Conservation (phyloP, 1,284 basidiomycete genomes). For the Sporisorium exsertum region DNA sequence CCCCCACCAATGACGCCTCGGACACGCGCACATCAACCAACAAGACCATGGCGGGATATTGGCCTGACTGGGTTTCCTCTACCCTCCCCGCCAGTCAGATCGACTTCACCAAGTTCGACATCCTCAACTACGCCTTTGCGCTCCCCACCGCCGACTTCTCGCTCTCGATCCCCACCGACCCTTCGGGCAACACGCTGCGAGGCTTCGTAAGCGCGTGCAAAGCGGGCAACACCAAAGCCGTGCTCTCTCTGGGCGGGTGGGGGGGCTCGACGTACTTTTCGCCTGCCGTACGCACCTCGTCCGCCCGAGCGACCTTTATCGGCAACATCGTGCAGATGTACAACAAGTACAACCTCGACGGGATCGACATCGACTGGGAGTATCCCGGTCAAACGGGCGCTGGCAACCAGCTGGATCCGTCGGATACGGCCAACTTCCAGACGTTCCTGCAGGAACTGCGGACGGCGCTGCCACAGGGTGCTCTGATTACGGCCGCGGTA, state of each 20-base stretch:
- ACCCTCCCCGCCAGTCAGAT: constrained; percentile 45
- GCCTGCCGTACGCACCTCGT: constrained; percentile 39
- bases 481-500: constrained; percentile 58
- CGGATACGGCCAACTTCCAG: constrained; percentile 59
- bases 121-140: constrained; percentile 62
- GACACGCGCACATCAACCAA: constrained; percentile 18
- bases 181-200: constrained; percentile 26
- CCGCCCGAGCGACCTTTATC: constrained; percentile 43
- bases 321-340: constrained; percentile 68
- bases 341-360: constrained; percentile 73
- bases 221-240: constrained; percentile 40
- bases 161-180: constrained; percentile 43
- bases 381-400: constrained; percentile 49
- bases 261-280: constrained; percentile 54
- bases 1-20: constrained; percentile 1
- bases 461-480: constrained; percentile 71
- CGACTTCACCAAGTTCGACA: constrained; percentile 57
- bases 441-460: constrained; percentile 66
- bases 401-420: constrained; percentile 60
- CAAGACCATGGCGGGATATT: constrained; percentile 56
- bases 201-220: constrained; percentile 51
- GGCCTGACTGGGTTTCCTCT: constrained; percentile 53
- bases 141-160: constrained; percentile 44
- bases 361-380: constrained; percentile 76
- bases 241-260: constrained; percentile 61